A percentile compares a stretch with the other conserved stretches of the same genome.
These are phyloP conservation scores for Leptographium wingfieldii DNA, from an alignment of 2,329 filamentous ascomycete species.

Conservation along the genomic window DNA sequence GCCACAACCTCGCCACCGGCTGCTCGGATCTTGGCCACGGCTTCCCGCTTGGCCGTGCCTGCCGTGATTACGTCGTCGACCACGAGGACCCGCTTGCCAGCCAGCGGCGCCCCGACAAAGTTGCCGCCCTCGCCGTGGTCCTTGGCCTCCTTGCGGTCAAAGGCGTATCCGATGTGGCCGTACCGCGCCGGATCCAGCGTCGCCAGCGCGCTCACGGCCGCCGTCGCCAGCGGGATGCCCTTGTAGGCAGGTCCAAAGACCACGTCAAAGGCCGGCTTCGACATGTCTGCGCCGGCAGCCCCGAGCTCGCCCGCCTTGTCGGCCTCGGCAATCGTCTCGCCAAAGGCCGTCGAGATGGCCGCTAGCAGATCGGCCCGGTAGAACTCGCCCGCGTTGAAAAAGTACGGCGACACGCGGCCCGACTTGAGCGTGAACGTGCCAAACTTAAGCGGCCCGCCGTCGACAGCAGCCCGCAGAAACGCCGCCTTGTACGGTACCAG, in stretches of 20 bases:
- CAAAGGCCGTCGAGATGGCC: slow-evolving; percentile 72
- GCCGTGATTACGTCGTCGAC: slow-evolving; percentile 96
- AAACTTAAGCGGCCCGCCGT: slow-evolving; percentile 62
- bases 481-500: slow-evolving; percentile 56
- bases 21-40: slow-evolving; percentile 74
- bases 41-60: slow-evolving; percentile 86
- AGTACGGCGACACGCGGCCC: slow-evolving; percentile 83
- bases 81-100: slow-evolving; percentile 76
- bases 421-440: slow-evolving; percentile 86
- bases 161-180: slow-evolving; percentile 65
- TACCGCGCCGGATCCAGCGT: slow-evolving; percentile 31
- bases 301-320: slow-evolving; percentile 9
- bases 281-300: neutral
- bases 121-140: slow-evolving; percentile 89
- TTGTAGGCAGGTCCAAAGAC: slow-evolving; percentile 95
- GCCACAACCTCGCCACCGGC: slow-evolving; percentile 78
- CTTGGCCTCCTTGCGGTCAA: slow-evolving; percentile 94
- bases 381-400: slow-evolving; percentile 93
- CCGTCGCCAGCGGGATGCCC: slow-evolving; percentile 79
- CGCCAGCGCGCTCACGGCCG: slow-evolving; percentile 35
- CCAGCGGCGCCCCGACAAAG: slow-evolving; percentile 77
- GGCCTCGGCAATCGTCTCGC: slow-evolving; percentile 38
- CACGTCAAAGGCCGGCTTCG: slow-evolving; percentile 52
- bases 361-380: slow-evolving; percentile 67
- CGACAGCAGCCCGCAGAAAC: slow-evolving; percentile 58